phyloP scores from a whole-genome alignment of 2,329 filamentous ascomycete species.

The Colletotrichum noveboracense region DNA sequence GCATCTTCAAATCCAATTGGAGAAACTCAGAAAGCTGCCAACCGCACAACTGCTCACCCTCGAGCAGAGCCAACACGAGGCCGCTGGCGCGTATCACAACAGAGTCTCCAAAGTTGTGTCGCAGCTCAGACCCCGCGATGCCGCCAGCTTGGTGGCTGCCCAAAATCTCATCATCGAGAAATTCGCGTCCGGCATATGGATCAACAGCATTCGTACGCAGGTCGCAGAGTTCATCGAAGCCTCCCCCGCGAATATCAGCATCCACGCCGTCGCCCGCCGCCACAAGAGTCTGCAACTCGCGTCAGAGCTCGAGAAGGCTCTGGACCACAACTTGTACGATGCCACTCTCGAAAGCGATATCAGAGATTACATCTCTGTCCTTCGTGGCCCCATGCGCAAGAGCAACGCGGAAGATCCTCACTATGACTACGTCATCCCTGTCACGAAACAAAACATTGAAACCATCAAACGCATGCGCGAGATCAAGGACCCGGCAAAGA shows the following conservation, averaged over 20 bases:
- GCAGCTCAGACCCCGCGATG: constrained; percentile 26
- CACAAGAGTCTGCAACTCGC: constrained; percentile 64
- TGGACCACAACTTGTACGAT: constrained; percentile 53
- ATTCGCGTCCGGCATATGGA: constrained; percentile 60
- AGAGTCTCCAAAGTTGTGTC: constrained; percentile 28
- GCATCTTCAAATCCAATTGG: constrained; percentile 53
- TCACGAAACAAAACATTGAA: constrained; percentile 34
- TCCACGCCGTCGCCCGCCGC: constrained; percentile 49
- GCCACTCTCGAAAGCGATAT: constrained; percentile 38
- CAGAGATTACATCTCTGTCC: constrained; percentile 53
- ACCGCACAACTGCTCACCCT: constrained; percentile 59
- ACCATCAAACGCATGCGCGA: constrained; percentile 48
- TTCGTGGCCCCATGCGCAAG: constrained; percentile 43
- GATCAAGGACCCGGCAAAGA: constrained; percentile 54
- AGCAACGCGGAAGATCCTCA: constrained; percentile 22
- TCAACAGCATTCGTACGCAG: constrained; percentile 45
- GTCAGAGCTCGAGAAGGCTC: constrained; percentile 57
- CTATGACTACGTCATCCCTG: constrained; percentile 40
- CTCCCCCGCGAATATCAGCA: constrained; percentile 25
- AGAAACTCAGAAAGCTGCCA: constrained; percentile 55
- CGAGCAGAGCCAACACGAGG: constrained; percentile 59
- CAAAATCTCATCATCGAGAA: constrained; percentile 36
- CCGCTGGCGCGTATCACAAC: constrained; percentile 49
- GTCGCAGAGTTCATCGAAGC: constrained; percentile 13
- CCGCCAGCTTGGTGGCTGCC: constrained; percentile 6